Evolutionary conservation across 2,329 filamentous ascomycete genomes (phyloP).

Genomic region (Paracorniculantispora psalliotae): DNA sequence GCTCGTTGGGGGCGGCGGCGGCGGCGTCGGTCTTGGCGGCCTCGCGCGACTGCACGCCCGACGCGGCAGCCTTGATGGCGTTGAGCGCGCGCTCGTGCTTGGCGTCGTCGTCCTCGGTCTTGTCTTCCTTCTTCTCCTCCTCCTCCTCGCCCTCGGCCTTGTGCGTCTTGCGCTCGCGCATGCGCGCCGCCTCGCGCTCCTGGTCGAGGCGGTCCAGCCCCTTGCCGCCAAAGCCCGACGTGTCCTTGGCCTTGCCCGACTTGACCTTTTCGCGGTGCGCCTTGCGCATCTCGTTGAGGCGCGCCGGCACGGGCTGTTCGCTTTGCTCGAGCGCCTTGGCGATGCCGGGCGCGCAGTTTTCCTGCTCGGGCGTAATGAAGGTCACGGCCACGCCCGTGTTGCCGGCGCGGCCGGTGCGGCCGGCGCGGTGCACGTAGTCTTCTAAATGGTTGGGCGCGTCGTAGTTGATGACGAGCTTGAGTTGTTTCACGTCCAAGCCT

Average conservation of each 20-base stretch:
- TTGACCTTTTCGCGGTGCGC: constrained; percentile 87
- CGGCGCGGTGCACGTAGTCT: constrained; percentile 92
- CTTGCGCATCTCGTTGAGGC: constrained; percentile 59
- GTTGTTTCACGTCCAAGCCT: constrained; percentile 90
- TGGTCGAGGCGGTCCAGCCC: constrained; percentile 88
- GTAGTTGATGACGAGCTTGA: constrained; percentile 94
- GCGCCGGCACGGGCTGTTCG: constrained; percentile 74
- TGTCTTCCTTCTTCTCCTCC: constrained; percentile 72
- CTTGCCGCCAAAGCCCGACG: constrained; percentile 89
- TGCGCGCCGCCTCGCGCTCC: constrained; percentile 80
- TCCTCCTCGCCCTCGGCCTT: constrained; percentile 83
- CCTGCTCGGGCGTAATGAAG: constrained; percentile 86
- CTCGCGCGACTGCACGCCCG: constrained; percentile 51
- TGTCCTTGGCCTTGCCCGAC: constrained; percentile 82
- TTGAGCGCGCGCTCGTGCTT: constrained; percentile 63
- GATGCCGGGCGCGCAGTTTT: constrained; percentile 83
- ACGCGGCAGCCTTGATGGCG: constrained; percentile 58
- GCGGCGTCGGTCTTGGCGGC: constrained; percentile 38
- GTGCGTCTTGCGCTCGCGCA: constrained; percentile 82
- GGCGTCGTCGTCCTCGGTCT: constrained; percentile 64
- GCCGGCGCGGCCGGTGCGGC: constrained; percentile 88
- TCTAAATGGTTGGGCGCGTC: constrained; percentile 92
- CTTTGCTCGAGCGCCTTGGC: constrained; percentile 90
- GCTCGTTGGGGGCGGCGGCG: constrained; percentile 23
- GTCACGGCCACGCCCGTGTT: constrained; percentile 94